Base-by-base conservation (phyloP, 352 stramenopile genomes). In the Lagenidium sp. region DNA sequence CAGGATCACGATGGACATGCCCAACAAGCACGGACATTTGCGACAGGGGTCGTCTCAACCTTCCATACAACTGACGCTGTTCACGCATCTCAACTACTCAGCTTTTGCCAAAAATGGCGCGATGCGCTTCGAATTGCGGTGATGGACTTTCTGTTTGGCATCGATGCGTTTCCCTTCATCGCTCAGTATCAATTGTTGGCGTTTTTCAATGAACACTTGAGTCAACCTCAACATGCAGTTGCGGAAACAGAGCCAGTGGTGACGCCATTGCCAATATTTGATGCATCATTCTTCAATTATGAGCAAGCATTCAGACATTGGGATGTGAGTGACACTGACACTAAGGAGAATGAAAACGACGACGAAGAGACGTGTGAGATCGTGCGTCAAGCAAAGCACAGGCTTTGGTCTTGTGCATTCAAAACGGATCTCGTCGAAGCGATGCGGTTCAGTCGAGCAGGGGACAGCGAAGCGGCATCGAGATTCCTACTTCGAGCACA, bases 121-220 rank as follows among this genome's bases (percentile, higher is more conserved):
- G 38, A 51, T 5, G 68, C 68, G 0, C 52, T 82, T 36, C 47
- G 55, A 11, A 68, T 82, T 21, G 65, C 68, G 1, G 55, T 68
- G n/a, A 65, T 69, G 5, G 71, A 82, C 32, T 80, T 78, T 19
- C 47, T 84, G 6, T 80, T 67, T 25, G 65, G 43, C 12, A 52
- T 82, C 2, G 51, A 71, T 21, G 49, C 57, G 6, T 56, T 84
- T 10, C 65, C 68, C 1, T 63, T 51, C 26, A 59, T 80, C 22
- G 34, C 46, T 0, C 25, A 41, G 12, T 65, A 60, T 20, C 40
- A 70, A 23, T 48, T 79, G 0, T 65, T 54, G 0, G 41, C 51
- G 4, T 20, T 66, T 2, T 63, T 77, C 41, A 59, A 44, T 0
- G 39, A 35, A 2, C 32, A 57, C 16, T 42, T 62, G 6, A 32